phyloP scores from a whole-genome alignment of 2,329 filamentous ascomycete genomes.

The Byssothecium circinans region DNA sequence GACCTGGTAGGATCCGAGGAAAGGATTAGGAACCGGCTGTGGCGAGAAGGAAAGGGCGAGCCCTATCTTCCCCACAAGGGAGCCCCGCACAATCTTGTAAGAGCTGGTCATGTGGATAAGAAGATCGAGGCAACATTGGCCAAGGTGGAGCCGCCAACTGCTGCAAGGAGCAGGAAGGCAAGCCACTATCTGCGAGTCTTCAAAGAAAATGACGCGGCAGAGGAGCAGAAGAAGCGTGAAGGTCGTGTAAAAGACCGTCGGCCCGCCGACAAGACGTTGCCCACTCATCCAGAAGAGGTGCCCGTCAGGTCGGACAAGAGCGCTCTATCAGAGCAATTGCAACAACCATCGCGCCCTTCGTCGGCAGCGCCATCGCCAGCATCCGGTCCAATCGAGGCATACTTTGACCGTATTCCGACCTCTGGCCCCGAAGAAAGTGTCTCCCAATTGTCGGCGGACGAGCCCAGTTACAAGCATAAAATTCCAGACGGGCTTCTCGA shows the following conservation, averaged over 20 bases:
- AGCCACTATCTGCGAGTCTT: slow-evolving; percentile 68
- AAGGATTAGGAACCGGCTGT: slow-evolving; percentile 51
- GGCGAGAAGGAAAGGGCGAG: slow-evolving; percentile 52
- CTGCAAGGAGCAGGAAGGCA: slow-evolving; percentile 65
- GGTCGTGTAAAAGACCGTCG: slow-evolving; percentile 46
- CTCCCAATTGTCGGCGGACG: slow-evolving; percentile 2
- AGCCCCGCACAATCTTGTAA: slow-evolving; percentile 44
- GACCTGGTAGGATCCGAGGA: slow-evolving; percentile 42
- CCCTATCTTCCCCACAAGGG: slow-evolving; percentile 44
- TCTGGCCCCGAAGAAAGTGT: slow-evolving; percentile 10
- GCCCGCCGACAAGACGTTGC: slow-evolving; percentile 31
- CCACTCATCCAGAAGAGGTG: slow-evolving; percentile 29
- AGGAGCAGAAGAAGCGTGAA: slow-evolving; percentile 55
- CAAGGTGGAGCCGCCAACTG: slow-evolving; percentile 56
- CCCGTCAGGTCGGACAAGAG: slow-evolving; percentile 12
- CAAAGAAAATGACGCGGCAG: slow-evolving; percentile 61
- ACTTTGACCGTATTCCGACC: slow-evolving; percentile 28
- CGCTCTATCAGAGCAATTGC: slow-evolving; percentile 20
- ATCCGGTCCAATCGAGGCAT: slow-evolving; percentile 23
- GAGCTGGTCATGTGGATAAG: slow-evolving; percentile 58
- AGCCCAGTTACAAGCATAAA: slow-evolving; percentile 16
- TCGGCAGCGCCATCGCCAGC: slow-evolving; percentile 32
- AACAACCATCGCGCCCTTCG: slow-evolving; percentile 25
- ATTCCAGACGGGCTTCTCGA: slow-evolving; percentile 57
- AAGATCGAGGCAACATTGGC: slow-evolving; percentile 65